These are phyloP conservation scores for Aquilaria sinensis DNA, from an alignment of 345 rosid genomes.

Conservation along the genomic window DNA sequence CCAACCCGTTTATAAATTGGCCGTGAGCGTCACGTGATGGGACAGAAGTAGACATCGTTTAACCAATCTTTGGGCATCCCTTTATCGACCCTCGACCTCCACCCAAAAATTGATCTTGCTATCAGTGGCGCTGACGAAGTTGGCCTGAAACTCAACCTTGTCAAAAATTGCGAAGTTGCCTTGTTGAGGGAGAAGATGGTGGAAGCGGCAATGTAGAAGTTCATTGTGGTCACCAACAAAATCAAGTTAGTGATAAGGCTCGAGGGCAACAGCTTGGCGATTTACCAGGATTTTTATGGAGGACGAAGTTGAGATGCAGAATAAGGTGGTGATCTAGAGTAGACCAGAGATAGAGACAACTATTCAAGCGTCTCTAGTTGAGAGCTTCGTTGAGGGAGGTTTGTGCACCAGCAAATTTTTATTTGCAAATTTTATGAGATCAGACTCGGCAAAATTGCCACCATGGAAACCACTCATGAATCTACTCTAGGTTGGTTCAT, in stretches of 20 bases:
- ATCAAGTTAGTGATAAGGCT: slow-evolving; percentile 81
- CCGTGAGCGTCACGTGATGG: no score
- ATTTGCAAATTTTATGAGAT: slow-evolving; percentile 58
- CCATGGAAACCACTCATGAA: slow-evolving; percentile 68
- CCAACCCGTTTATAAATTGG: no score
- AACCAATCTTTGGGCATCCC: slow-evolving; percentile 60
- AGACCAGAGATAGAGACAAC: slow-evolving; percentile 4
- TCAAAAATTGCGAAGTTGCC: slow-evolving; percentile 95
- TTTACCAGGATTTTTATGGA: slow-evolving; percentile 18
- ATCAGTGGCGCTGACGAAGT: slow-evolving; percentile 99
- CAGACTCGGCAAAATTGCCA: slow-evolving; percentile 61
- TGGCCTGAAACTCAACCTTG: slow-evolving; percentile 78
- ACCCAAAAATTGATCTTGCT: slow-evolving; percentile 78
- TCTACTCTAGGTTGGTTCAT: slow-evolving; percentile 47
- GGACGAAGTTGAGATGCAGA: background rate
- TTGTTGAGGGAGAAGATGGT: slow-evolving; percentile 91
- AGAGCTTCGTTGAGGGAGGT: slow-evolving; percentile 47
- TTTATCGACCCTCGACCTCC: slow-evolving; percentile 55
- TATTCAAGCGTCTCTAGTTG: slow-evolving; percentile 27
- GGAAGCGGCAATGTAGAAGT: slow-evolving; percentile 74
- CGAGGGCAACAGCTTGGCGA: slow-evolving; percentile 87
- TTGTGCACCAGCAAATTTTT: slow-evolving; percentile 47
- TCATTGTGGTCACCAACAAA: slow-evolving; percentile 89
- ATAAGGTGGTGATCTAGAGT: slow-evolving; percentile 2
- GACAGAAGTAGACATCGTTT: no score